phyloP scores from a whole-genome alignment of 495 filamentous ascomycete species.

The Cryomyces minteri region DNA sequence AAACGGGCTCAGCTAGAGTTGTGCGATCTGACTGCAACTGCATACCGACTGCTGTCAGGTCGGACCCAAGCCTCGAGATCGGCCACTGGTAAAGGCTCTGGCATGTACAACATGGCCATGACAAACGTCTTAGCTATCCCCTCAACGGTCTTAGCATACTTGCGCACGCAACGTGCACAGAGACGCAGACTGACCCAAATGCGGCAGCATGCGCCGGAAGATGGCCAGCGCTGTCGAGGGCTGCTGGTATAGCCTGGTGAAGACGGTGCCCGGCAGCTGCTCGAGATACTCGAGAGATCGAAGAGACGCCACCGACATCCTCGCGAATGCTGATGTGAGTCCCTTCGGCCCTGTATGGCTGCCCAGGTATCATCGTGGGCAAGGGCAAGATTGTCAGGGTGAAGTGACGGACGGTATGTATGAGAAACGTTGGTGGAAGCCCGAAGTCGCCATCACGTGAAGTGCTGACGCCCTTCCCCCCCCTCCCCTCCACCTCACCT shows the following conservation, averaged over 20 bases:
- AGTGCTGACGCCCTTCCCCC: too few species aligned
- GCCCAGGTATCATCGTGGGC: constrained; percentile 21
- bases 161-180: not conserved
- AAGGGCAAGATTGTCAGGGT: not conserved
- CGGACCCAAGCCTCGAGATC: constrained; percentile 76
- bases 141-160: not conserved
- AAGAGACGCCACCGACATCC: constrained; percentile 51
- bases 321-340: constrained; percentile 16
- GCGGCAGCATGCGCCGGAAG: constrained; percentile 91
- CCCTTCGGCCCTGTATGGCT: constrained; percentile 9
- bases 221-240: constrained; percentile 89
- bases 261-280: constrained; percentile 71
- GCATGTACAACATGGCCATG: constrained; percentile 81
- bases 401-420: too few species aligned
- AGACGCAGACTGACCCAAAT: constrained; percentile 39
- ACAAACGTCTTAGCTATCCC: constrained; percentile 77
- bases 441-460: too few species aligned
- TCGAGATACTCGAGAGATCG: constrained; percentile 74
- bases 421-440: too few species aligned
- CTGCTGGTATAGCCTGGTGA: constrained; percentile 81
- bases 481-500: too few species aligned
- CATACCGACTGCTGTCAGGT: constrained; percentile 22
- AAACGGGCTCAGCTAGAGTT: not conserved
- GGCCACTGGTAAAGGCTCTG: constrained; percentile 47
- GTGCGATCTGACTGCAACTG: not conserved